A percentile compares a stretch with the other conserved stretches of the same genome.
phyloP scores from a whole-genome alignment of 352 stramenopile genomes.

The Pythium periplocum region DNA sequence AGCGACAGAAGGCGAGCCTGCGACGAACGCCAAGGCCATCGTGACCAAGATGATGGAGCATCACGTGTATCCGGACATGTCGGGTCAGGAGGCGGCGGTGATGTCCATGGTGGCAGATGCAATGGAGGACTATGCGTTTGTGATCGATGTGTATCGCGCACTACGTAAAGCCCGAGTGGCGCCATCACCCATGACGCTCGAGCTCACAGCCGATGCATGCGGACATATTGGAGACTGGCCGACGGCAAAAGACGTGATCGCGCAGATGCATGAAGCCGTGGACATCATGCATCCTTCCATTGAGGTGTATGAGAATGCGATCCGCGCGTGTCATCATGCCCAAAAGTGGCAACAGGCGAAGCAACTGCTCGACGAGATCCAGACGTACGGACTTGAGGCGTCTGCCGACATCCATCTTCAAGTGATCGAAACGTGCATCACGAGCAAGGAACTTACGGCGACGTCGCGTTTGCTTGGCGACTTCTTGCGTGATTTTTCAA shows the following conservation, averaged over 20 bases:
- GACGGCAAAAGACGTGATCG: slow-evolving; percentile 54
- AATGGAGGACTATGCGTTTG: slow-evolving; percentile 44
- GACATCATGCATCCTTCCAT: slow-evolving; percentile 67
- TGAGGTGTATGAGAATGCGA: slow-evolving; percentile 71
- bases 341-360: slow-evolving; percentile 71
- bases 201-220: slow-evolving; percentile 56
- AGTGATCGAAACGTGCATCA: slow-evolving; percentile 47
- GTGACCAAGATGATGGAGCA: slow-evolving; percentile 43
- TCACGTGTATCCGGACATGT: slow-evolving; percentile 64
- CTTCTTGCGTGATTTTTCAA: slow-evolving; percentile 25
- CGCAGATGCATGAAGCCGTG: slow-evolving; percentile 59
- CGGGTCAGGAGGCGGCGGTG: slow-evolving; percentile 64
- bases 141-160: slow-evolving; percentile 53
- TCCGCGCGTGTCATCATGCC: slow-evolving; percentile 38
- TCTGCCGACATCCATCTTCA: slow-evolving; percentile 42
- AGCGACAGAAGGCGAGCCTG: slow-evolving; percentile 20
- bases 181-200: slow-evolving; percentile 64
- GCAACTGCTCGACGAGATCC: slow-evolving; percentile 63
- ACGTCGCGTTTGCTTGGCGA: slow-evolving; percentile 36
- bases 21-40: slow-evolving; percentile 33
- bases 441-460: slow-evolving; percentile 43
- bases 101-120: slow-evolving; percentile 76
- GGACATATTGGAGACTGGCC: slow-evolving; percentile 44
- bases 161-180: slow-evolving; percentile 48
- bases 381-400: slow-evolving; percentile 42